These are phyloP conservation scores for Zea mays DNA, from an alignment of 176 grass and related monocot genomes.

Conservation along the genomic window DNA sequence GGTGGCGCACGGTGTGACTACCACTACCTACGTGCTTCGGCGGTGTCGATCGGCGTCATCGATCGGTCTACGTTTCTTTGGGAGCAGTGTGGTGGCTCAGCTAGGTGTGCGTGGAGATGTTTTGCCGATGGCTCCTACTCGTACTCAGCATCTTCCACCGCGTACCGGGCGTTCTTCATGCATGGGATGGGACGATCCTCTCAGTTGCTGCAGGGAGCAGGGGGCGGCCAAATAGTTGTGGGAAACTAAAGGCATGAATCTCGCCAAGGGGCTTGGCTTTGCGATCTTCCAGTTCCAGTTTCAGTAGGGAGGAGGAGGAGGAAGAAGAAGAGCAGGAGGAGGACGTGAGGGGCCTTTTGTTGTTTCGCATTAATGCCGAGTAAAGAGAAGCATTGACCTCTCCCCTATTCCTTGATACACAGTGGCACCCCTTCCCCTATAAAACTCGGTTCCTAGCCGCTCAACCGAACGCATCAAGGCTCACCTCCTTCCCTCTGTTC, in stretches of 20 bases:
- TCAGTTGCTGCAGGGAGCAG: too few species aligned
- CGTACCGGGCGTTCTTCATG: too few species aligned
- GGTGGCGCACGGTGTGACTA: too few species aligned
- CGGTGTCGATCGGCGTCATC: too few species aligned
- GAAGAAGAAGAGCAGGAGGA: background rate
- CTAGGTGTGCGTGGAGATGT: too few species aligned
- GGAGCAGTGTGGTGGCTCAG: too few species aligned
- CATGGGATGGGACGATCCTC: too few species aligned
- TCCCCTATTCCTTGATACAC: slow-evolving; percentile 17
- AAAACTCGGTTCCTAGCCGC: slow-evolving; percentile 37
- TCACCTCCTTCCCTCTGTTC: slow-evolving; percentile 22
- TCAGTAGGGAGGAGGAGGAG: background rate
- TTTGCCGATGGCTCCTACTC: too few species aligned
- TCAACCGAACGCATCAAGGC: slow-evolving; percentile 40
- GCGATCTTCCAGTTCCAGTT: slow-evolving; percentile 11
- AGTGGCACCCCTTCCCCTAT: slow-evolving; percentile 34
- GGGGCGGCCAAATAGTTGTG: too few species aligned
- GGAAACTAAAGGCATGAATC: slow-evolving; percentile 1
- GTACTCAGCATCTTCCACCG: too few species aligned
- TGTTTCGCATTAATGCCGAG: slow-evolving; percentile 53
- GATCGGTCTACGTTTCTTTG: too few species aligned
- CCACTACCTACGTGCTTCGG: too few species aligned
- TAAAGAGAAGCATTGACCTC: slow-evolving; percentile 68
- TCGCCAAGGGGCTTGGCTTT: background rate
- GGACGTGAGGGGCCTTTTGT: slow-evolving; percentile 27